phyloP scores from a whole-genome alignment of 2,329 filamentous ascomycete genomes.

The Magnaporthiopsis incrustans region DNA sequence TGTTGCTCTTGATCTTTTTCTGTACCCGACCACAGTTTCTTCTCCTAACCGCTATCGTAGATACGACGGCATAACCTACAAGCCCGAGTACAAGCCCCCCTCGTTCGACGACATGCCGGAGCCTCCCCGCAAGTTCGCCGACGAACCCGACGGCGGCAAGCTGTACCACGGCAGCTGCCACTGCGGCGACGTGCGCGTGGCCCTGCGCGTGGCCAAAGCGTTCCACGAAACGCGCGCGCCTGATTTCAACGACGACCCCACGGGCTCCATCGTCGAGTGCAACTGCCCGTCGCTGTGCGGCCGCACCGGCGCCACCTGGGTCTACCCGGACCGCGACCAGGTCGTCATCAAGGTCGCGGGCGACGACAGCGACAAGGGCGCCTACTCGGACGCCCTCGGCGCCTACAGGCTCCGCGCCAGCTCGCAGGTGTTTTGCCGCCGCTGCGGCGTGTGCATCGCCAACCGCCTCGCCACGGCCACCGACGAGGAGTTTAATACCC shows the following conservation, averaged over 20 bases:
- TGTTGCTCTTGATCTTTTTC: too few species aligned
- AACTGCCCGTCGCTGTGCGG: slow-evolving; percentile 41
- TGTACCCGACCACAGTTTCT: too few species aligned
- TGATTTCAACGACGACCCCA: slow-evolving; percentile 14
- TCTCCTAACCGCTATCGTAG: slow-evolving; percentile 16
- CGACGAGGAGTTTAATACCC: slow-evolving; percentile 26
- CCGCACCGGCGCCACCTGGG: slow-evolving; percentile 35
- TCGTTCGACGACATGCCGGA: slow-evolving; percentile 29
- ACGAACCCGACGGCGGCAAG: slow-evolving; percentile 26
- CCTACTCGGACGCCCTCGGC: slow-evolving; percentile 19
- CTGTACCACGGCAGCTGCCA: slow-evolving; percentile 44
- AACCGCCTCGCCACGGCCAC: slow-evolving; percentile 22
- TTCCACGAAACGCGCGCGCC: slow-evolving; percentile 23
- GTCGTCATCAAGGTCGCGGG: slow-evolving; percentile 29
- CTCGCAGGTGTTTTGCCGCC: slow-evolving; percentile 39
- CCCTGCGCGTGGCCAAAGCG: slow-evolving; percentile 30
- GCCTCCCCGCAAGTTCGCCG: slow-evolving; percentile 22
- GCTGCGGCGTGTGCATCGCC: slow-evolving; percentile 36
- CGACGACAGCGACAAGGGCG: slow-evolving; percentile 17
- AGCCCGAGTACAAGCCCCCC: slow-evolving; percentile 25
- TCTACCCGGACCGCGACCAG: slow-evolving; percentile 31
- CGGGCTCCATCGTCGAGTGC: slow-evolving; percentile 29
- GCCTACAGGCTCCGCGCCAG: slow-evolving; percentile 14
- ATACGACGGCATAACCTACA: slow-evolving; percentile 27
- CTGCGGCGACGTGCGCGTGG: slow-evolving; percentile 39